phyloP scores from a whole-genome alignment of 2,329 filamentous ascomycete species.

The Colletotrichum theobromicola region DNA sequence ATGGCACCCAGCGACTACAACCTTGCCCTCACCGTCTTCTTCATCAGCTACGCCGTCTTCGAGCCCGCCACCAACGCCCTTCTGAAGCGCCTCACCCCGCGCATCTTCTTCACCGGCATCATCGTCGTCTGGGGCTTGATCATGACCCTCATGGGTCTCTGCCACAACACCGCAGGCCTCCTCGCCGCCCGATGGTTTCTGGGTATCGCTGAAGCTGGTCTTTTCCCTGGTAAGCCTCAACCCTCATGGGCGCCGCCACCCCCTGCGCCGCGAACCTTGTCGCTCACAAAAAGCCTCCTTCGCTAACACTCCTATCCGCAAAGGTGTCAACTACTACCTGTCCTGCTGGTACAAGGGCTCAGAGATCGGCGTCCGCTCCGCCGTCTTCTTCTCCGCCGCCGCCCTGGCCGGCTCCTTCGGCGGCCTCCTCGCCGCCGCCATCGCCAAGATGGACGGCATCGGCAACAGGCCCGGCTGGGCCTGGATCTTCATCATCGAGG shows the following conservation, averaged over 20 bases:
- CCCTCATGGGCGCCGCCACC: neutral
- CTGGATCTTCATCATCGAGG: slow-evolving; percentile 72
- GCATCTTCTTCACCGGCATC: slow-evolving; percentile 69
- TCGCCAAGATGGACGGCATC: slow-evolving; percentile 68
- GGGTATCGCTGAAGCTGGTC: slow-evolving; percentile 69
- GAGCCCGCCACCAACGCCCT: slow-evolving; percentile 70
- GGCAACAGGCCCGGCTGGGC: slow-evolving; percentile 59
- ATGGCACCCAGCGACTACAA: slow-evolving; percentile 59
- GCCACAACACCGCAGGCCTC: slow-evolving; percentile 47
- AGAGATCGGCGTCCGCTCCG: slow-evolving; percentile 75
- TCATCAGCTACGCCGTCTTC: slow-evolving; percentile 71
- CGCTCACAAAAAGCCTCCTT: neutral
- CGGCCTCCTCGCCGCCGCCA: slow-evolving; percentile 72
- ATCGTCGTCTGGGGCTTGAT: slow-evolving; percentile 54
- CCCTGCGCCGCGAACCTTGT: neutral
- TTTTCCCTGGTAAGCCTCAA: slow-evolving; percentile 64
- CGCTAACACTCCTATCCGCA: neutral
- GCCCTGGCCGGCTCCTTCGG: slow-evolving; percentile 78
- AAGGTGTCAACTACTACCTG: slow-evolving; percentile 68
- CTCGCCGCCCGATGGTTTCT: slow-evolving; percentile 60
- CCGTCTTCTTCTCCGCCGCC: slow-evolving; percentile 82
- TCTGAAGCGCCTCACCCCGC: slow-evolving; percentile 67
- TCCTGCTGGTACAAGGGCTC: slow-evolving; percentile 80
- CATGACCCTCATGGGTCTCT: slow-evolving; percentile 55
- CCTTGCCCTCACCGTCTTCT: slow-evolving; percentile 66